Base-by-base conservation (phyloP, 768 basidiomycete genomes). In the Leucogyrophana mollusca region DNA sequence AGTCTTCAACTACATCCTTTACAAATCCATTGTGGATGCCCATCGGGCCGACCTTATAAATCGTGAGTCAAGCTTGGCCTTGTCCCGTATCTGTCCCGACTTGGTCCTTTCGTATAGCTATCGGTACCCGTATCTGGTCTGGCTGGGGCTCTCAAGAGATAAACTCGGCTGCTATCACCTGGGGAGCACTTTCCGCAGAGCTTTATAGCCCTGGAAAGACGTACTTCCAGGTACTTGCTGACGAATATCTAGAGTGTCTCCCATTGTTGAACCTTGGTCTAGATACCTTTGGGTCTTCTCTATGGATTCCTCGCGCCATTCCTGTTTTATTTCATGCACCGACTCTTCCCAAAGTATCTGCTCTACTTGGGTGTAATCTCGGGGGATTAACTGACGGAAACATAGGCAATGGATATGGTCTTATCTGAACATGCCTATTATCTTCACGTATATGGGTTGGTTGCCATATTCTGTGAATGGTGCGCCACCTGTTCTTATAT, bases 101-200 rank as follows among this genome's bases (percentile, higher is more conserved):
- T 13, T 36, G 22, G 21, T 45, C 34, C 48, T 49, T 32, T 36
- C 39, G 10, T 45, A 20, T 25, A 52, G 51, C 51, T 3, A 45
- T 52, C 13, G 51, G 51, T n/a, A 52, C 51, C 8, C 51, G 51
- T 27, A 38, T 52, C 16, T 52, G 51, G 51, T 52, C 51, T 9
- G 51, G 51, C 8, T 79, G 78, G 78, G 69, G 74, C 46, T 65
- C 78, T 37, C 77, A 80, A 52, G 60, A 68, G 35, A 72, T 74
- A 57, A 81, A 80, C 59, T 77, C 77, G 17, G 73, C 74, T 4
- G 74, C 78, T 4, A 69, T 81, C 14, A 77, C 78, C 0, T 77
- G 78, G 73, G 78, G 79, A 22, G 78, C 77, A 3, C 62, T 79
- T 4, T 74, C 77, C 35, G 69, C 70, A 40, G 74, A 81, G 42